Conservation (phyloP, 352 stramenopile species). For the Phytophthora gonapodyides region DNA sequence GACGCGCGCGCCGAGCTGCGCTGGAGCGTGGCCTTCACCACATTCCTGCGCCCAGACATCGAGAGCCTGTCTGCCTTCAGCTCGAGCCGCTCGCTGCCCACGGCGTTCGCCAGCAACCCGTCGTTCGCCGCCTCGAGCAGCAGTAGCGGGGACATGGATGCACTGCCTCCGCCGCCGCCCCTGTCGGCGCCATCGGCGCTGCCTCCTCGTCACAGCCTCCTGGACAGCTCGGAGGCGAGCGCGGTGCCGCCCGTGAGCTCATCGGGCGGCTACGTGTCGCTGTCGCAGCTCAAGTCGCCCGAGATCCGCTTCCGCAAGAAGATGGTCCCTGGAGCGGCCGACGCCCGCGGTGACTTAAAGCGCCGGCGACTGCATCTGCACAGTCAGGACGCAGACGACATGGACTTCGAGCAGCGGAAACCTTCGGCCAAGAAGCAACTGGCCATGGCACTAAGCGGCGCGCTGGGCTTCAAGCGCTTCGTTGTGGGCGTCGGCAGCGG, state of each 20-base stretch:
- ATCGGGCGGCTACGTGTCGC: slow-evolving; percentile 69
- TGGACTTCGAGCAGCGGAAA: slow-evolving; percentile 30
- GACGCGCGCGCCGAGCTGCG: slow-evolving; percentile 64
- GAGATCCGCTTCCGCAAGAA: slow-evolving; percentile 77
- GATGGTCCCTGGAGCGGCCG: slow-evolving; percentile 30
- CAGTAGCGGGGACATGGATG: slow-evolving; percentile 36
- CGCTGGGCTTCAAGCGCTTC: slow-evolving; percentile 40
- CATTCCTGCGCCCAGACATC: slow-evolving; percentile 70
- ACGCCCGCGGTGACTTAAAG: slow-evolving; percentile 64
- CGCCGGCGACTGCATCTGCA: slow-evolving; percentile 52
- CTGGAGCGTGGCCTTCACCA: slow-evolving; percentile 58
- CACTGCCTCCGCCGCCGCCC: slow-evolving; percentile 16
- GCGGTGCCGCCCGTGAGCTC: slow-evolving; percentile 42
- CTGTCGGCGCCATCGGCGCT: slow-evolving; percentile 25
- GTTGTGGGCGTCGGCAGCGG: slow-evolving; percentile 38
- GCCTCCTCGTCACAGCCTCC: slow-evolving; percentile 21
- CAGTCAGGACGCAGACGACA: slow-evolving; percentile 39
- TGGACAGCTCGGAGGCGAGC: slow-evolving; percentile 18
- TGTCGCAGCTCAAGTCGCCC: slow-evolving; percentile 73
- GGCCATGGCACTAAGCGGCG: slow-evolving; percentile 34
- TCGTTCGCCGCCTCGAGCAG: slow-evolving; percentile 27
- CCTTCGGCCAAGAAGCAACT: slow-evolving; percentile 39
- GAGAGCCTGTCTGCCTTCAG: slow-evolving; percentile 33
- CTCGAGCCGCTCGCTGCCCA: slow-evolving; percentile 15
- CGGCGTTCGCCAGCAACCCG: slow-evolving; percentile 35